Base-by-base conservation (phyloP, 208 protist genomes). In the Leishmania tropica region DNA sequence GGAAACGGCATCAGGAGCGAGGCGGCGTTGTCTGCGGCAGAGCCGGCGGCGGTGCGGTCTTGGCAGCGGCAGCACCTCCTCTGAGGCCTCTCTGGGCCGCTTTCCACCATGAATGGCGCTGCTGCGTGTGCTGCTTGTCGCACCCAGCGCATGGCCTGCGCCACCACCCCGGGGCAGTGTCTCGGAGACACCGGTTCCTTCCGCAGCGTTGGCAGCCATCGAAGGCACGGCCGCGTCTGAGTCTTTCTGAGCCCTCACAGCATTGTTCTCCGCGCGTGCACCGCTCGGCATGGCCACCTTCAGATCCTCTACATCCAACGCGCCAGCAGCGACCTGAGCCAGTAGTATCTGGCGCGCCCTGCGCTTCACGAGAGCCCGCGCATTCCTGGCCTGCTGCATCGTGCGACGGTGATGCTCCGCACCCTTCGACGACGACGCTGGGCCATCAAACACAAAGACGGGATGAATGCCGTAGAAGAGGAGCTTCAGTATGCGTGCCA, bases 381-480 rank as follows among this genome's bases (percentile, higher is more conserved):
- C 87, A 76, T 87, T 76, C 4, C 81, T 75, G 17, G 75, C 79
- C 19, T 89, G 93, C 37, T 81, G 87, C 51, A 81, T 78, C 70
- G 76, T 79, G 8, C 95, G 86, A 1, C 92, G 89, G 24, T 80
- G 85, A n/a, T 96, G 76, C 80, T 96, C 93, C 56, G 80, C 83
- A 28, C 81, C 67, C 81, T 98, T 98, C 35, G 84, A 86, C 3
- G 77, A 64, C 3, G 91, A 88, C 17, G 95, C 78, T 4, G 81
- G 54, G 10, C 95, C 93, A 80, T 98, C 95, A 74, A 98, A 98
- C 5, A 98, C 95, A 89, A 98, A 96, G 53, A 98, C 86, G 8
- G 95, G 92, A 24, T 89, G 75, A 70, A 98, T 98, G 42, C 88
- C 95, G 65, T 96, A 97, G 60, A 96, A 96, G 48, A 98, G 78